Evolutionary conservation across 2,329 filamentous ascomycete species (phyloP).

Genomic region (Epicoccum sorghinum): DNA sequence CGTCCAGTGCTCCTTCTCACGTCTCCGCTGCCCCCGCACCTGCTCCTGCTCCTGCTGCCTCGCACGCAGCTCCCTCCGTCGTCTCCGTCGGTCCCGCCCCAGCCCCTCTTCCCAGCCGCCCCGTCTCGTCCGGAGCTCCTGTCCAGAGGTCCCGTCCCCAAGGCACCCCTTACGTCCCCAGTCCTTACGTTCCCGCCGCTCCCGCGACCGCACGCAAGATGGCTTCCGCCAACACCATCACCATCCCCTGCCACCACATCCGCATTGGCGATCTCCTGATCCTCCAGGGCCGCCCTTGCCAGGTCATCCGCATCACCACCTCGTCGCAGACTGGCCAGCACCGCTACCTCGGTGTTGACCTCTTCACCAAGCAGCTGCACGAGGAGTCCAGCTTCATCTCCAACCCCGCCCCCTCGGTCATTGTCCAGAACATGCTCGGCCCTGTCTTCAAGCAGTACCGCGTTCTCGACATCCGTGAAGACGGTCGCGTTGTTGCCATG

Average conservation of each 20-base stretch:
- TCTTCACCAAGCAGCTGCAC: constrained; percentile 99
- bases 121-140: constrained; percentile 48
- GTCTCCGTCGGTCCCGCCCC: constrained; percentile 30
- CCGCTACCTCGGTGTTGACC: constrained; percentile 98
- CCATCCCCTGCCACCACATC: constrained; percentile 99
- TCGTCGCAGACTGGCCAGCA: constrained; percentile 98
- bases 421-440: constrained; percentile 99
- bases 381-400: constrained; percentile 98
- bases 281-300: constrained; percentile 98
- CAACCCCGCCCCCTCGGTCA: constrained; percentile 93
- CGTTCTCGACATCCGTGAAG: constrained; percentile 94
- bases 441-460: constrained; percentile 99
- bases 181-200: constrained; percentile 24
- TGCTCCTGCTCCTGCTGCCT: constrained; percentile 10
- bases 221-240: constrained; percentile 82
- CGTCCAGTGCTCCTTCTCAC: constrained; percentile 32
- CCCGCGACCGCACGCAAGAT: constrained; percentile 43
- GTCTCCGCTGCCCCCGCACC: constrained; percentile 25
- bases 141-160: constrained; percentile 36
- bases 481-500: constrained; percentile 85
- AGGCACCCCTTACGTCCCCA: constrained; percentile 73
- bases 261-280: constrained; percentile 98
- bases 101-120: constrained; percentile 36
- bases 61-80: constrained; percentile 7
- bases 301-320: constrained; percentile 99